Evolutionary conservation across 2,329 filamentous ascomycete genomes (phyloP).

Genomic region (Cadophora gregata): DNA sequence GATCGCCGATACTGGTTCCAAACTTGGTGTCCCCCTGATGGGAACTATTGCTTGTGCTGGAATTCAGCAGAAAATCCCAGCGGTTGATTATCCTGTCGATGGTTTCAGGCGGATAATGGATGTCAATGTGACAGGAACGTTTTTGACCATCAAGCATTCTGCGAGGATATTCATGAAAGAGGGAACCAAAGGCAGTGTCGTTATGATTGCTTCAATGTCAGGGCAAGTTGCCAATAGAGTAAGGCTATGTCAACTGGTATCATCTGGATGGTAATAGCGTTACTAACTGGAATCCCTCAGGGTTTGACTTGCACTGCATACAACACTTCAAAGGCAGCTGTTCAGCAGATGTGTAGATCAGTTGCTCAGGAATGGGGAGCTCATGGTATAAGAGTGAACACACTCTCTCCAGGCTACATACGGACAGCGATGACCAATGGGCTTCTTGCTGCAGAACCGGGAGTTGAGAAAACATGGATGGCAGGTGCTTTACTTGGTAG

Average conservation of each 20-base stretch:
- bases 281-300: slow-evolving; percentile 36
- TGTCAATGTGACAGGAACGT: slow-evolving; percentile 73
- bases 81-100: slow-evolving; percentile 55
- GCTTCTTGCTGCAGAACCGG: slow-evolving; percentile 47
- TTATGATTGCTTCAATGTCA: slow-evolving; percentile 46
- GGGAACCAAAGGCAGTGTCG: slow-evolving; percentile 53
- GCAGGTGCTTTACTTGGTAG: slow-evolving; percentile 43
- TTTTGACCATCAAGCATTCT: slow-evolving; percentile 72
- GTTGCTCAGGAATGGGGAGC: slow-evolving; percentile 67
- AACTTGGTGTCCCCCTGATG: neutral
- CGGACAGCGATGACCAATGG: slow-evolving; percentile 55
- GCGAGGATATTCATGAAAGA: slow-evolving; percentile 60
- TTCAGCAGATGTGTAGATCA: slow-evolving; percentile 63
- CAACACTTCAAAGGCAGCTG: slow-evolving; percentile 66
- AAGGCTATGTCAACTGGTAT: neutral
- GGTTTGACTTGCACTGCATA: slow-evolving; percentile 68
- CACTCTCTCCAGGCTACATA: slow-evolving; percentile 64
- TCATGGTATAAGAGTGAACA: slow-evolving; percentile 68
- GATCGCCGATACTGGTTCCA: slow-evolving; percentile 37
- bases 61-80: slow-evolving; percentile 55
- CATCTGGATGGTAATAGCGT: neutral
- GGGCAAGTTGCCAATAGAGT: slow-evolving; percentile 36
- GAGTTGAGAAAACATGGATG: slow-evolving; percentile 65
- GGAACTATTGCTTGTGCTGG: slow-evolving; percentile 53
- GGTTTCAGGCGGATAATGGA: slow-evolving; percentile 72